Percentiles rank a stretch among this genome's conserved stretches.
phyloP scores from a whole-genome alignment of 169 alveolate genomes.

The Cryptosporidium meleagridis region DNA sequence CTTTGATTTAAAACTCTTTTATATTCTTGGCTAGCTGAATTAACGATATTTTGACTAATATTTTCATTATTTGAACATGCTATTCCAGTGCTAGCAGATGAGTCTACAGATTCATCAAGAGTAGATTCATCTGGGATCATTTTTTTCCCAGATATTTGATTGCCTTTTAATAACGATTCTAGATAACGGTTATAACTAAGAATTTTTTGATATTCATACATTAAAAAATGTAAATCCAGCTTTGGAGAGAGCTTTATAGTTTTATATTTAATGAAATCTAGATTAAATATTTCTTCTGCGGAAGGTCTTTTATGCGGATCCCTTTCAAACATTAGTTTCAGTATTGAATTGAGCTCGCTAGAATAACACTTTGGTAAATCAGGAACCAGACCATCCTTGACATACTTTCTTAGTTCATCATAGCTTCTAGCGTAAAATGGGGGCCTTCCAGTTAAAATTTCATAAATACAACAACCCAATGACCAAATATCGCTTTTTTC shows the following conservation, averaged over 20 bases:
- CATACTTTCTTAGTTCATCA: conserved; percentile 82
- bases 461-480: conserved; percentile 93
- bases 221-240: conserved; percentile 12
- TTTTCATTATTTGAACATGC: conserved; percentile 26
- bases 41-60: background rate
- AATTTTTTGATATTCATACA: conserved; percentile 47
- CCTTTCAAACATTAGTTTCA: conserved; percentile 79
- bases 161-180: conserved; percentile 39
- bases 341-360: conserved; percentile 78
- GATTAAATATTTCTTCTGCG: conserved; percentile 75
- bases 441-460: conserved; percentile 91
- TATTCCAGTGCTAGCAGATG: conserved; percentile 28
- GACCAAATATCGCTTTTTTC: conserved; percentile 95
- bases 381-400: conserved; percentile 82
- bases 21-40: background rate
- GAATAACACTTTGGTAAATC: conserved; percentile 82
- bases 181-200: conserved; percentile 28
- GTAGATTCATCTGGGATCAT: conserved; percentile 19
- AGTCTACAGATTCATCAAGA: conserved; percentile 30
- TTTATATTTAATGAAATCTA: conserved; percentile 17
- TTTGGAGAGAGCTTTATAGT: background rate
- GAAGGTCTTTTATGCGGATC: conserved; percentile 85
- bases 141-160: background rate
- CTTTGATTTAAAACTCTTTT: background rate
- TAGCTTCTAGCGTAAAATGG: conserved; percentile 92